A percentile compares a stretch with the other conserved stretches of the same genome.
Conservation (phyloP, 202 grass and related monocot species). For the Digitaria exilis region DNA sequence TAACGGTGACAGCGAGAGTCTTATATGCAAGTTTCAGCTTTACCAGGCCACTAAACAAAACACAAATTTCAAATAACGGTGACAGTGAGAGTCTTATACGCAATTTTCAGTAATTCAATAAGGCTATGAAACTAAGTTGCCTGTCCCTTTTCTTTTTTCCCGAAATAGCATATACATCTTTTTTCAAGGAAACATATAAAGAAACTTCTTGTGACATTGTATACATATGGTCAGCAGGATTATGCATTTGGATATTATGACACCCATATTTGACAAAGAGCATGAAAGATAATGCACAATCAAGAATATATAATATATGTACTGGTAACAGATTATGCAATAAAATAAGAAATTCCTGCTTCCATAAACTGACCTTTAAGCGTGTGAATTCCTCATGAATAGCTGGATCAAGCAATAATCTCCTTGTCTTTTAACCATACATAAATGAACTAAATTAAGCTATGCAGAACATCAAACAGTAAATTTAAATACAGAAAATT, state of each 20-base stretch:
- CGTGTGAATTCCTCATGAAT: constrained; percentile 98
- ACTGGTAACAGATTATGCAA: constrained; percentile 22
- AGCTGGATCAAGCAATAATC: constrained; percentile 96
- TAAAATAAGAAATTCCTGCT: constrained; percentile 11
- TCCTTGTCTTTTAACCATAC: constrained; percentile 75
- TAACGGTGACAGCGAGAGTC: neutral
- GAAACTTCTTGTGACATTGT: neutral
- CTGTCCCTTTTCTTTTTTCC: neutral
- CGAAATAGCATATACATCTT: neutral
- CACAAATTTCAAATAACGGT: neutral
- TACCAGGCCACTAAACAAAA: constrained; percentile 11
- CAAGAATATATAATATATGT: too few species aligned
- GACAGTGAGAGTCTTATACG: too few species aligned
- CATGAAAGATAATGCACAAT: too few species aligned
- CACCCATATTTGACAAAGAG: neutral
- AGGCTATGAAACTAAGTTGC: neutral
- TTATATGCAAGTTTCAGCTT: neutral
- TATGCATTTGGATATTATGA: neutral
- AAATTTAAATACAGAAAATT: constrained; percentile 20
- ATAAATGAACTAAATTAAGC: constrained; percentile 23
- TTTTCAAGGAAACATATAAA: neutral
- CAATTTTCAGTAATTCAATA: neutral
- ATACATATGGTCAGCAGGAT: neutral
- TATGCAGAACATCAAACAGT: constrained; percentile 18
- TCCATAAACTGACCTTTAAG: constrained; percentile 63